phyloP scores from a whole-genome alignment of 495 filamentous ascomycete genomes.

The Poronia punctata region DNA sequence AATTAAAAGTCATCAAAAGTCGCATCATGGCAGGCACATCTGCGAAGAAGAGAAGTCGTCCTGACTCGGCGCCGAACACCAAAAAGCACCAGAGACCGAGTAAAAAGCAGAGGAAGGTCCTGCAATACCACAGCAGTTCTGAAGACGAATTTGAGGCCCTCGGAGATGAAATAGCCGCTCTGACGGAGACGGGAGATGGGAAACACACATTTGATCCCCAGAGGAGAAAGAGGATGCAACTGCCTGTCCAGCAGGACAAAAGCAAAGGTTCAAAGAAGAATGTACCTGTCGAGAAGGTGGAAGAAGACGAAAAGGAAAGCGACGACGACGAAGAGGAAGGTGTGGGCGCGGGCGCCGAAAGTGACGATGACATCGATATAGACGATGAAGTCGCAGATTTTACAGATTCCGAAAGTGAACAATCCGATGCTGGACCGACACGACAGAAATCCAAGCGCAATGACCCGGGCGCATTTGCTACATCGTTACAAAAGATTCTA shows the following conservation, averaged over 20 bases:
- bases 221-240: conserved; percentile 13
- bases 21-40: conserved; percentile 2
- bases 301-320: conserved; percentile 25
- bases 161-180: conserved; percentile 38
- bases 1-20: not conserved
- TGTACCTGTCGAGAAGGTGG: no score
- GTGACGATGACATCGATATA: conserved; percentile 21
- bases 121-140: conserved; percentile 67
- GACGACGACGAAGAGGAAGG: conserved; percentile 24
- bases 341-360: conserved; percentile 13
- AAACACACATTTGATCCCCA: conserved; percentile 3
- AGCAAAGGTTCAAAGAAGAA: conserved; percentile 30
- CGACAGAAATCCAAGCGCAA: conserved; percentile 66
- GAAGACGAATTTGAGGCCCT: conserved; percentile 48
- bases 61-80: conserved; percentile 48
- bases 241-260: conserved; percentile 18
- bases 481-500: conserved; percentile 85
- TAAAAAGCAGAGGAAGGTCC: conserved; percentile 67
- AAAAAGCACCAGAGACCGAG: conserved; percentile 46
- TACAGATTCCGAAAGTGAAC: conserved; percentile 22
- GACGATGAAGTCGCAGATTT: conserved; percentile 30
- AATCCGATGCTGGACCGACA: conserved; percentile 30
- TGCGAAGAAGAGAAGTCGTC: conserved; percentile 12
- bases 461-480: conserved; percentile 84
- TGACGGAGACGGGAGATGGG: conserved; percentile 31